Percentiles rank a stretch among this genome's conserved stretches.
phyloP scores from a whole-genome alignment of 768 basidiomycete species.

The Bullera alba region DNA sequence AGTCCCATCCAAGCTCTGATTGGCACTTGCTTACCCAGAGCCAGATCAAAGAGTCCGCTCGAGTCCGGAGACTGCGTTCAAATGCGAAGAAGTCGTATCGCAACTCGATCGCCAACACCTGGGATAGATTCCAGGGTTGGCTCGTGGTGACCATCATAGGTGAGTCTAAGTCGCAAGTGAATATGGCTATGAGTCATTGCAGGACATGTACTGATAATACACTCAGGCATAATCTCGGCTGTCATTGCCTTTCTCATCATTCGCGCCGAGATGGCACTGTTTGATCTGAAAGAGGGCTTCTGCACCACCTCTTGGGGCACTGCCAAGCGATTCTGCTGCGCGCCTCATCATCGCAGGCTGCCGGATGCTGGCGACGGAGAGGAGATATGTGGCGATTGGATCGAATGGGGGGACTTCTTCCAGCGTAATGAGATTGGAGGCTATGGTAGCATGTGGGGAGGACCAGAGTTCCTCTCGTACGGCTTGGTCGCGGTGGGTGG shows the following conservation, averaged over 20 bases:
- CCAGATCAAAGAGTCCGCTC: slow-evolving; percentile 78
- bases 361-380: slow-evolving; percentile 20
- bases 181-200: too few relatives aligned
- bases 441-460: slow-evolving; percentile 47
- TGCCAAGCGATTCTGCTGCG: slow-evolving; percentile 77
- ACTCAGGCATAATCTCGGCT: slow-evolving; percentile 64
- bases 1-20: slow-evolving; percentile 22
- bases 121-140: slow-evolving; percentile 81
- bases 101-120: slow-evolving; percentile 56
- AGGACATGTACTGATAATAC: neutral
- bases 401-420: slow-evolving; percentile 63
- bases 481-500: slow-evolving; percentile 67
- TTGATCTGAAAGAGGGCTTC: slow-evolving; percentile 87
- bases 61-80: slow-evolving; percentile 64
- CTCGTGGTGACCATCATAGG: slow-evolving; percentile 78
- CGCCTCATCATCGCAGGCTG: slow-evolving; percentile 32
- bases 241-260: slow-evolving; percentile 79
- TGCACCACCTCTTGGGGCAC: slow-evolving; percentile 65
- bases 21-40: slow-evolving; percentile 3
- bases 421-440: slow-evolving; percentile 40
- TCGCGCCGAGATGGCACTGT: slow-evolving; percentile 77
- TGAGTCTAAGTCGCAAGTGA: slow-evolving; percentile 8
- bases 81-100: slow-evolving; percentile 55
- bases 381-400: slow-evolving; percentile 62
- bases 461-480: slow-evolving; percentile 62